A percentile compares a stretch with the other conserved stretches of the same genome.
Evolutionary conservation across 2,329 filamentous ascomycete species (phyloP).

Genomic region (Microascus cirrosus): DNA sequence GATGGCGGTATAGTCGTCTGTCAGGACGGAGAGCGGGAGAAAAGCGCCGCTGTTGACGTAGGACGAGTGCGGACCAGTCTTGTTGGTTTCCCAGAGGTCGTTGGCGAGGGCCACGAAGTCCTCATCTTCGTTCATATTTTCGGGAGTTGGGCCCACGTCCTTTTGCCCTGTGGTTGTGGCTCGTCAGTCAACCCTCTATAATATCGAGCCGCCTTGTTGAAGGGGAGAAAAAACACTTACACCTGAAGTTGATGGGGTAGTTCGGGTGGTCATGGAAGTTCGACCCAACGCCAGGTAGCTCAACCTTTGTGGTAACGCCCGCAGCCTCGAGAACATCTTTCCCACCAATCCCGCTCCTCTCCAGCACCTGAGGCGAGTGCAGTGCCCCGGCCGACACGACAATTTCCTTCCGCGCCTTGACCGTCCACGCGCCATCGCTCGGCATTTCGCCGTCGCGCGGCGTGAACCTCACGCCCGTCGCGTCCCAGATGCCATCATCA

Average conservation of each 20-base stretch:
- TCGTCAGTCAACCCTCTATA: no score
- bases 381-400: conserved; percentile 28
- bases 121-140: not conserved
- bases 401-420: conserved; percentile 21
- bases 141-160: not conserved
- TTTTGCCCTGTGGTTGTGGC: not conserved
- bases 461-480: conserved; percentile 3
- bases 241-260: conserved; percentile 12
- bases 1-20: conserved; percentile 9
- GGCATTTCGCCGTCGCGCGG: conserved; percentile 7
- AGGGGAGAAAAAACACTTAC: conserved; percentile 3
- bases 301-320: conserved; percentile 37
- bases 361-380: conserved; percentile 29
- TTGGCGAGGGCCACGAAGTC: not conserved
- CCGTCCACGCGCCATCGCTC: conserved; percentile 2
- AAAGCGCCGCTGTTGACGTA: conserved; percentile 10
- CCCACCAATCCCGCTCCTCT: conserved; percentile 28
- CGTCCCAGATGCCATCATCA: not conserved
- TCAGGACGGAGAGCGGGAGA: conserved; percentile 11
- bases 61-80: conserved; percentile 9
- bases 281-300: conserved; percentile 50
- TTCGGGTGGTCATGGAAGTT: conserved; percentile 41
- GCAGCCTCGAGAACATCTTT: conserved; percentile 21
- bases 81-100: conserved; percentile 1
- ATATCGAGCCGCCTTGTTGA: no score